Base-by-base conservation (phyloP, 345 rosid genomes). In the Passiflora organensis region DNA sequence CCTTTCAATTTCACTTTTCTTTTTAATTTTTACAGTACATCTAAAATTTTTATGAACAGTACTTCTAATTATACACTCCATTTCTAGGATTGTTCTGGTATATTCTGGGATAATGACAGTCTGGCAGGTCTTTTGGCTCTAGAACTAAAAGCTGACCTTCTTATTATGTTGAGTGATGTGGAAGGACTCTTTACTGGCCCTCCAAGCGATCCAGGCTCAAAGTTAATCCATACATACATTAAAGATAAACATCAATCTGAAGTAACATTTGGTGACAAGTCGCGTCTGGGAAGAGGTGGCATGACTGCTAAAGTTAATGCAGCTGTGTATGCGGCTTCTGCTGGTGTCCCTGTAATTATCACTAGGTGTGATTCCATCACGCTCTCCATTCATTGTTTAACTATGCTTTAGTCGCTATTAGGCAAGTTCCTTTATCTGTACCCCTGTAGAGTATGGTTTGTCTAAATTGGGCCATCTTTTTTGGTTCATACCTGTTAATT, bases 61-160 rank as follows among this genome's bases (percentile, higher is more conserved):
- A n/a, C 28, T 6, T 0, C 4, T 46, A 8, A 11, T 20, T 47
- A 15, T 47, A 13, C 32, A 47, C 13, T 18, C 14, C 2, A 47
- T 12, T 17, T 18, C 23, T 20, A 47, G 95, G 97, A 89, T 72
- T 82, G 89, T 16, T 82, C 85, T 64, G 95, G 97, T 48, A 90
- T 90, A 61, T 87, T 90, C 56, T 90, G 94, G 95, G 97, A 90
- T 56, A 89, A 89, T 61, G 97, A 89, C 66, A 89, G 97, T 73
- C 82, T 89, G 64, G 91, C 95, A 41, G 89, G 91, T 63, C 71
- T 90, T 32, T 66, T 84, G 58, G 94, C 94, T 16, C 46, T 83
- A 74, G 94, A 87, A 57, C 72, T 90, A 55, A 77, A 85, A 46
- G 94, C 95, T 18, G 89, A 90, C 78, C 91, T 90, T 68, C 81